Evolutionary conservation across 805 yeast genomes (phyloP).

Genomic region (Yarrowia deformans): DNA sequence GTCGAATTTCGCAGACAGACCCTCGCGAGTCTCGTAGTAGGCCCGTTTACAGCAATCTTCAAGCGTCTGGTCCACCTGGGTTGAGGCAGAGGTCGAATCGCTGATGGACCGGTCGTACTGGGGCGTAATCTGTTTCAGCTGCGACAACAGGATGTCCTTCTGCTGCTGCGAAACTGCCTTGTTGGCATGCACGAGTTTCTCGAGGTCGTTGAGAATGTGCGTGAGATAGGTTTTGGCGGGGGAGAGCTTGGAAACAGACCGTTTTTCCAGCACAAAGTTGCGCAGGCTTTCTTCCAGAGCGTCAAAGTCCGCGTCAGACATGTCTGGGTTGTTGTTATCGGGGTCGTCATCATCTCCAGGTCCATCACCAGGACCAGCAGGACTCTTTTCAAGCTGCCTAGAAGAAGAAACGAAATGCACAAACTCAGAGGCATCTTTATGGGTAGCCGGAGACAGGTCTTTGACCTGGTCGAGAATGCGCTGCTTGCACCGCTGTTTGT

Average conservation of each 20-base stretch:
- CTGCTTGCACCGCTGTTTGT: conserved; percentile 78
- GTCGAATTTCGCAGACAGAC: conserved; percentile 61
- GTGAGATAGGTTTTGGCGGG: conserved; percentile 90
- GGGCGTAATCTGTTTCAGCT: conserved; percentile 68
- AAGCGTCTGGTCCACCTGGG: conserved; percentile 64
- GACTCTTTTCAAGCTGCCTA: conserved; percentile 53
- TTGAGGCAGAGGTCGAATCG: conserved; percentile 63
- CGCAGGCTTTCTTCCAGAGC: conserved; percentile 83
- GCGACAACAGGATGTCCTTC: conserved; percentile 55
- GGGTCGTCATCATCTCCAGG: conserved; percentile 53
- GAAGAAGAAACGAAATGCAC: conserved; percentile 88
- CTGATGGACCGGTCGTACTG: conserved; percentile 62
- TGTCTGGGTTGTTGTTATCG: conserved; percentile 48
- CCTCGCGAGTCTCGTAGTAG: conserved; percentile 65
- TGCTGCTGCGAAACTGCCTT: conserved; percentile 61
- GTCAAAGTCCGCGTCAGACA: conserved; percentile 61
- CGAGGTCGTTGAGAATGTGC: conserved; percentile 73
- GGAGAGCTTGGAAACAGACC: conserved; percentile 84
- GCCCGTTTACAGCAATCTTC: conserved; percentile 66
- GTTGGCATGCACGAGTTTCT: conserved; percentile 67
- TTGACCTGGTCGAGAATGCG: conserved; percentile 86
- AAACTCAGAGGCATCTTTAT: conserved; percentile 85
- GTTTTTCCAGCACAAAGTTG: conserved; percentile 84
- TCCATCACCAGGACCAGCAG: conserved; percentile 52
- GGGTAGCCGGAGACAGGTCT: conserved; percentile 86